Conservation (phyloP, 2,329 filamentous ascomycete species). For the Exophiala aquamarina region DNA sequence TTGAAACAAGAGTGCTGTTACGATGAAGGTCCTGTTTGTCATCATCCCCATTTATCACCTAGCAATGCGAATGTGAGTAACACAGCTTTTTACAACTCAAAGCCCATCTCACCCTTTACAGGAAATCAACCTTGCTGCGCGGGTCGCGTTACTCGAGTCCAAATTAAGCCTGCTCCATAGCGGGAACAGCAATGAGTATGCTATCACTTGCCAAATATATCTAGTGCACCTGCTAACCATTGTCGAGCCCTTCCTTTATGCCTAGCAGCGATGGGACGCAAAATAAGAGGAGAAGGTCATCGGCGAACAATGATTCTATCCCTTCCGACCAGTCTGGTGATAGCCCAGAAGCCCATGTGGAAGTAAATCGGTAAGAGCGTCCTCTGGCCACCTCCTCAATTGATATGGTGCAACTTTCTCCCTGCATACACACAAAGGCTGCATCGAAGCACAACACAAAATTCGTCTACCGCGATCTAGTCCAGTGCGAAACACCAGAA, state of each 20-base stretch:
- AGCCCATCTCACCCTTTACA: too few relatives aligned
- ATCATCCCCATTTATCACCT: conserved; percentile 4
- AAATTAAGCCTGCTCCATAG: conserved; percentile 14
- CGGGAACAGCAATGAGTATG: background rate
- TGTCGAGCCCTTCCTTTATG: background rate
- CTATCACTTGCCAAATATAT: background rate
- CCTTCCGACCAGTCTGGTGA: conserved; percentile 1
- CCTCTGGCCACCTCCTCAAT: background rate
- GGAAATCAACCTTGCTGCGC: conserved; percentile 14
- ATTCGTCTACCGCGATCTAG: too few relatives aligned
- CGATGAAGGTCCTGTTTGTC: conserved; percentile 17
- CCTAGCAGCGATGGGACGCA: background rate
- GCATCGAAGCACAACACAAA: too few relatives aligned
- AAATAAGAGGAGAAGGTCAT: conserved; percentile 2
- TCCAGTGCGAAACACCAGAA: too few relatives aligned
- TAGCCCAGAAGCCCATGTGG: background rate
- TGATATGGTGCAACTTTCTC: background rate
- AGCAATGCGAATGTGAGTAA: background rate
- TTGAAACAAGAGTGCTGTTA: conserved; percentile 29
- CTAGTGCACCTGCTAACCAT: background rate
- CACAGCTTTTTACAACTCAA: background rate
- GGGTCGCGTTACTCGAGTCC: conserved; percentile 16
- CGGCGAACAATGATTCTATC: background rate
- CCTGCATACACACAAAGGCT: background rate
- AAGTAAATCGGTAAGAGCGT: background rate